Base-by-base conservation (phyloP, 139 green algal genomes). In the Zygnema circumcarinatum region DNA sequence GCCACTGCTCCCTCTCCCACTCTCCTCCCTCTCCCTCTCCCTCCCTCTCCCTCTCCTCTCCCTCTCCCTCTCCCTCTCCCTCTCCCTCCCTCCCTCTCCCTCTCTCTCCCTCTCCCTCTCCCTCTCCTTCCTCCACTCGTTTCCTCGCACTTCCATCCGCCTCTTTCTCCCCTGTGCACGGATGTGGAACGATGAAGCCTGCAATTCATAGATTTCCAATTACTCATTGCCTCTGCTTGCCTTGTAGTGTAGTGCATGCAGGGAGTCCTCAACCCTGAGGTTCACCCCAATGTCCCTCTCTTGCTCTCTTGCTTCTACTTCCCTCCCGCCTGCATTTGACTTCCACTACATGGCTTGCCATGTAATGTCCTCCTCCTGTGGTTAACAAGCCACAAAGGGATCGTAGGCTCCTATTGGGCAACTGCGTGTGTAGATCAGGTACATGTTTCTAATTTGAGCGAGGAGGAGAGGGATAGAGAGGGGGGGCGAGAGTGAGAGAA, bases 1-100 rank as follows among this genome's bases (percentile, higher is more conserved):
- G 39, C 16, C 16, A 3, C 16, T 11, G 36, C 16, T 47, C 69
- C 11, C 69, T 7, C 11, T 47, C 69, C 69, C 69, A 11, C 16
- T 47, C 38, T 78, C 69, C 7, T 78, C 16, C 69, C 69, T 11
- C 7, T 78, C 25, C 11, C 32, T 35, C 54, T 78, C 91, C 68
- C 69, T 79, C 40, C 54, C 69, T 7, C 16, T 53, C 76, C 47
- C 16, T 11, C 69, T 11, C 7, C 11, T 78, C 69, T 78, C 69
- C 7, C 11, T 47, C 69, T 11, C 69, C 7, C 11, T 47, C 69
- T 11, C 69, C 7, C 11, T 47, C 69, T 78, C 69, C 7, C 11
- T 47, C 69, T 78, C 69, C 7, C 11, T 41, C 69, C 38, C 38
- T 25, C 16, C 11, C 69, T 41, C 69, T 3, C 16, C 11, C 69